These are phyloP conservation scores for Acidomyces sp. DNA, from an alignment of 495 filamentous ascomycete genomes.

Conservation along the genomic window DNA sequence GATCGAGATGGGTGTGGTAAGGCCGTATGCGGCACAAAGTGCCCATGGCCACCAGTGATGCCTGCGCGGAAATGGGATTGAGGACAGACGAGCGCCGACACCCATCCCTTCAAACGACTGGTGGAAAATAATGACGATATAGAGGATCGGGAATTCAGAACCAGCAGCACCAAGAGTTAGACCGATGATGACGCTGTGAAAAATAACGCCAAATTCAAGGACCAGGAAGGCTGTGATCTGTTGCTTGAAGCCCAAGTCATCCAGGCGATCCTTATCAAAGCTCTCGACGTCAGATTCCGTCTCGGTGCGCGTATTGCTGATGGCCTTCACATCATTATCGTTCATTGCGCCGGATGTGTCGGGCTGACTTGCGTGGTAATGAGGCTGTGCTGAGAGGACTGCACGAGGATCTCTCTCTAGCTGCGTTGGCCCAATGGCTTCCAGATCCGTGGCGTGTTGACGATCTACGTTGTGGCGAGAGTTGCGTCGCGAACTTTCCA, in stretches of 20 bases:
- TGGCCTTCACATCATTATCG: too few relatives aligned
- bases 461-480: background rate
- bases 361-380: too few relatives aligned
- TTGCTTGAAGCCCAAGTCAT: slow-evolving; percentile 34
- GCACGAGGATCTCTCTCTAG: too few relatives aligned
- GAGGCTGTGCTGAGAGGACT: too few relatives aligned
- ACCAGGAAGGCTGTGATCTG: slow-evolving; percentile 35
- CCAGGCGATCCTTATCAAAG: slow-evolving; percentile 13
- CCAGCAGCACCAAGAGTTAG: slow-evolving; percentile 32
- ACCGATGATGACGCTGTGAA: slow-evolving; percentile 36
- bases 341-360: too few relatives aligned
- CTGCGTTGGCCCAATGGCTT: slow-evolving; percentile 3
- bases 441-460: slow-evolving; percentile 7
- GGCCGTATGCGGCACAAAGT: slow-evolving; percentile 52
- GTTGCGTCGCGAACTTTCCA: background rate
- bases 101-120: slow-evolving; percentile 36
- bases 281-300: background rate
- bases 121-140: slow-evolving; percentile 33
- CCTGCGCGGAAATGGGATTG: slow-evolving; percentile 53
- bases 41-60: slow-evolving; percentile 58
- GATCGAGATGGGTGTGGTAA: slow-evolving; percentile 74
- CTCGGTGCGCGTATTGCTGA: slow-evolving; percentile 4
- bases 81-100: slow-evolving; percentile 56
- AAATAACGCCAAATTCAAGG: slow-evolving; percentile 37
- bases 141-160: slow-evolving; percentile 28